These are phyloP conservation scores for Escallonia herrerae DNA, from an alignment of 129 eudicot genomes.

Conservation along the genomic window DNA sequence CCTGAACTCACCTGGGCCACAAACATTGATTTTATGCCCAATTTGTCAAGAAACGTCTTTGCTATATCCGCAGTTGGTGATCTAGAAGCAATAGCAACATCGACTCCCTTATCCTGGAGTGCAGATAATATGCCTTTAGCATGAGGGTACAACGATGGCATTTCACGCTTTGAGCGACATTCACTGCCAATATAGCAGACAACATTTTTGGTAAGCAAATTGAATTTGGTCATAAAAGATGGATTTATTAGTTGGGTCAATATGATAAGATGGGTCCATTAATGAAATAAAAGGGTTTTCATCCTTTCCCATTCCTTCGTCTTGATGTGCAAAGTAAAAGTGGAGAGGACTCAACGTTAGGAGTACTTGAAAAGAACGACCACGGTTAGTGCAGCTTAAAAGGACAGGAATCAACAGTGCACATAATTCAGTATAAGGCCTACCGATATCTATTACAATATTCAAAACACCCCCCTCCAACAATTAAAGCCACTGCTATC, in stretches of 20 bases:
- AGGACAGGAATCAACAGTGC: too few species aligned
- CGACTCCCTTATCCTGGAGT: slow-evolving; percentile 72
- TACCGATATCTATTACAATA: too few species aligned
- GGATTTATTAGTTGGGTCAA: not conserved
- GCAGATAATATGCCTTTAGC: slow-evolving; percentile 74
- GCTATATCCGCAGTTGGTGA: slow-evolving; percentile 95
- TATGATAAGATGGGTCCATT: not conserved
- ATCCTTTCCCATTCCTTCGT: not conserved
- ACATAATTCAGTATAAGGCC: too few species aligned
- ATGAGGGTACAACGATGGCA: slow-evolving; percentile 82
- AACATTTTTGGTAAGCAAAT: not conserved
- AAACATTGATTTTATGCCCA: slow-evolving; percentile 73
- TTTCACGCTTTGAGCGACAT: slow-evolving; percentile 81
- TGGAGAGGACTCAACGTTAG: too few species aligned
- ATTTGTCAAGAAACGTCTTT: slow-evolving; percentile 59
- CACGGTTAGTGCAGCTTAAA: too few species aligned
- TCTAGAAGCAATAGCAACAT: slow-evolving; percentile 90
- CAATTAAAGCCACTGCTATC: too few species aligned
- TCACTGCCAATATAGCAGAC: slow-evolving; percentile 37
- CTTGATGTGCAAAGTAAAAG: not conserved
- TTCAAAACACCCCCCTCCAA: too few species aligned
- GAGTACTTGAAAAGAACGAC: too few species aligned
- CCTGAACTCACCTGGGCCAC: slow-evolving; percentile 68
- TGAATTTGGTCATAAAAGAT: not conserved
- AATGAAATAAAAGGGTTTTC: not conserved